Conservation (phyloP, 345 rosid genomes). For the Citrus unshiu region DNA sequence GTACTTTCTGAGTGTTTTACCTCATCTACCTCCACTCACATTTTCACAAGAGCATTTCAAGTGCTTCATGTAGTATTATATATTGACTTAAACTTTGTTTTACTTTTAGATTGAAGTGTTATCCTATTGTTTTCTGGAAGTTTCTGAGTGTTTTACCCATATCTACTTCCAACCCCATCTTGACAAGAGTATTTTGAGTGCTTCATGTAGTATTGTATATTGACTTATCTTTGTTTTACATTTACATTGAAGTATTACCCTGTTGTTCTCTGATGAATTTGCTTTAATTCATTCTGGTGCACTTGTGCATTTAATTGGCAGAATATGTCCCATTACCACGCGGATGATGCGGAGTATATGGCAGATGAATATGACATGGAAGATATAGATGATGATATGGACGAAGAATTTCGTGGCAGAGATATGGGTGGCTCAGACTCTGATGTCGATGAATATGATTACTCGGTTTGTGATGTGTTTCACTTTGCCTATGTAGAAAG, state of each 20-base stretch:
- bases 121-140: not conserved
- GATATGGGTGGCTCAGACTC: slow-evolving; percentile 62
- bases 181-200: not conserved
- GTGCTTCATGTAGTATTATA: not conserved
- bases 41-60: not conserved
- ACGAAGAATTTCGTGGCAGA: slow-evolving; percentile 43
- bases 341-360: slow-evolving; percentile 56
- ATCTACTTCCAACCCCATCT: no score
- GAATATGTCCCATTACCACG: slow-evolving; percentile 55
- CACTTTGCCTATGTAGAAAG: not conserved
- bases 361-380: slow-evolving; percentile 68
- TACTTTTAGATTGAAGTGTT: not conserved
- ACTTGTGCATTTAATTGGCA: slow-evolving; percentile 19
- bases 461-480: slow-evolving; percentile 36
- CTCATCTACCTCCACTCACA: not conserved
- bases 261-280: slow-evolving; percentile 11
- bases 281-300: not conserved
- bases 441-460: slow-evolving; percentile 59
- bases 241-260: slow-evolving; percentile 4
- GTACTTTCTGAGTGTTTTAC: not conserved
- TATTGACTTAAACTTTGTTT: not conserved
- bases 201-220: not conserved
- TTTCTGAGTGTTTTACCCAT: no score
- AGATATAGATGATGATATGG: slow-evolving; percentile 59
- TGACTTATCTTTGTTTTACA: not conserved